Conservation (phyloP, 2,329 filamentous ascomycete genomes). For the Coniosporium tulheliwenetii region DNA sequence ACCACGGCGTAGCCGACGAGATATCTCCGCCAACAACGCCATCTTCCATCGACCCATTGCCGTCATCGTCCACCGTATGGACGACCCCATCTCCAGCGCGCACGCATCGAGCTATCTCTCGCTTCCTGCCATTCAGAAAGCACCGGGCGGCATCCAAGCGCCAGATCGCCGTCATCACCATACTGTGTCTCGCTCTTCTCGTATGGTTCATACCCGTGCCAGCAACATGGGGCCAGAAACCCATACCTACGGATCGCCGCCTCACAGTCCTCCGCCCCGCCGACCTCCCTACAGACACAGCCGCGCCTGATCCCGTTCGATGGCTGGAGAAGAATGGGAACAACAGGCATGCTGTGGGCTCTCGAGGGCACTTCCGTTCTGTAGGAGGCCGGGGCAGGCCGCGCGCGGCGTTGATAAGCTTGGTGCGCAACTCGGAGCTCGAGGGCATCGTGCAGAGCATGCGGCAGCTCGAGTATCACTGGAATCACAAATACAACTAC, state of each 20-base stretch:
- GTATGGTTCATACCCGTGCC: conserved; percentile 9
- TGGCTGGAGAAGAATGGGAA: conserved; percentile 20
- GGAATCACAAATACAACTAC: conserved; percentile 18
- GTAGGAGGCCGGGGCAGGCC: conserved; percentile 8
- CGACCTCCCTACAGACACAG: conserved; percentile 6
- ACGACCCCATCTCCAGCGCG: conserved; percentile 3
- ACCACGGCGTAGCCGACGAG: too few species aligned
- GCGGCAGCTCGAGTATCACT: conserved; percentile 15
- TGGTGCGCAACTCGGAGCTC: conserved; percentile 18
- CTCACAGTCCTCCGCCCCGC: conserved; percentile 8
- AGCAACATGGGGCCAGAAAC: conserved; percentile 4
- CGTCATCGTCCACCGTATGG: conserved; percentile 9
- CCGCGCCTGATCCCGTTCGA: conserved; percentile 12
- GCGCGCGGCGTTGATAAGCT: conserved; percentile 15
- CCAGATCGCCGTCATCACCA: conserved; percentile 7
- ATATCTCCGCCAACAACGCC: conserved; percentile 2
- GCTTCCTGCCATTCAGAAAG: conserved; percentile 4
- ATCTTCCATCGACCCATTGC: conserved; percentile 4
- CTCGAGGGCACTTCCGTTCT: background rate
- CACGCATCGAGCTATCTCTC: conserved; percentile 4
- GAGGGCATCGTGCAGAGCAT: conserved; percentile 18
- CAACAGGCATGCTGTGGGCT: conserved; percentile 12
- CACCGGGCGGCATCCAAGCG: conserved; percentile 6
- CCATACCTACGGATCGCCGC: conserved; percentile 4
- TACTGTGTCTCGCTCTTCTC: conserved; percentile 6